Evolutionary conservation across 148 eudicot genomes (phyloP), one percentile per base, ranked within the genome.

Genomic region (Camellia japonica): DNA sequence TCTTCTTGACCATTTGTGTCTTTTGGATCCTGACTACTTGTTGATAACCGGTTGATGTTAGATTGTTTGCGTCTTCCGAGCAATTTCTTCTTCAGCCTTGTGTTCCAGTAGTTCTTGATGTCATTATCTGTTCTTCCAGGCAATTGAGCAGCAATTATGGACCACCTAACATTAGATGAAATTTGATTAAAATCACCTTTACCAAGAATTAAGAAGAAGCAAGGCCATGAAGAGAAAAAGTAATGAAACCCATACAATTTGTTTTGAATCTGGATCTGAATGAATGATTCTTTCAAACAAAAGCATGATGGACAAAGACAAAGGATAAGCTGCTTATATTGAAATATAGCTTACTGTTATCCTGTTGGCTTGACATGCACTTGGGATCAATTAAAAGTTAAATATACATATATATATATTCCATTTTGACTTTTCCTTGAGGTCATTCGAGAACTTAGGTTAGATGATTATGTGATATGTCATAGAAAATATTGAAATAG

Each of bases 121-220:
- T 96, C 99, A 54, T 96, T 96, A 59, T 96, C 99, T 12, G 99
- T 96, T 81, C 99, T 88, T 82, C 98, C 99, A 5, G 99, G 99
- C 61, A 96, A 78, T 66, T 93, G 98, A 51, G 99, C 98, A 4
- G 98, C 99, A 84, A 96, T 96, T 80, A 96, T 91, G 66, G 97
- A 96, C 98, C 99, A 96, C 86, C 99, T 93, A 64, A 4, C 68
- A 20, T 15, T 30, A 23, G 7, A 64, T 7, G 55, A 68, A 76
- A 66, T 55, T 73, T 55, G 19, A 18, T 74, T 38, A 5, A 61
- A 47, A 77, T 62, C 2, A 79, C 55, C 49, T 58, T 30, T 13
- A 55, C 12, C 41, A 43, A 30, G 1, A 65, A 20, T 7, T 15
- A 38, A n/a, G 2, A 11, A 66, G 38, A 30, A 30, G 38, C 38